Percentiles rank a stretch among this genome's conserved stretches.
Evolutionary conservation across 208 protist species (phyloP).

Genomic region (Trypanosoma scelopori): DNA sequence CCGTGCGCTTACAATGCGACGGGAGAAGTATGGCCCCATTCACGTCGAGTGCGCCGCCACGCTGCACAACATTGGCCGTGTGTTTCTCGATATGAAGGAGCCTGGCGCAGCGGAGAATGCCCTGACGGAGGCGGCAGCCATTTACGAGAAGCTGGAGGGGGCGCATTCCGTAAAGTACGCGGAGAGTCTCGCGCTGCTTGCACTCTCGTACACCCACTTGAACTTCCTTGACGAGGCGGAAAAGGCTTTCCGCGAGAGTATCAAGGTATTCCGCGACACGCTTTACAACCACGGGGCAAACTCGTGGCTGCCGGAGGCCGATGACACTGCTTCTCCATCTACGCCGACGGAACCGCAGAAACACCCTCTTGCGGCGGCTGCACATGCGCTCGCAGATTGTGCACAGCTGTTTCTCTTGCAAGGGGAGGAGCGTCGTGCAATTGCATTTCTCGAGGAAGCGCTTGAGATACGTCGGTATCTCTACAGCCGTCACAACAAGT

Average conservation of each 20-base stretch:
- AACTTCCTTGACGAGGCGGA: slow-evolving; percentile 87
- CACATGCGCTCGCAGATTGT: slow-evolving; percentile 87
- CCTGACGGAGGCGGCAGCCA: slow-evolving; percentile 84
- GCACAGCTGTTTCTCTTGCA: slow-evolving; percentile 77
- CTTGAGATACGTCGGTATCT: slow-evolving; percentile 86
- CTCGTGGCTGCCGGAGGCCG: slow-evolving; percentile 75
- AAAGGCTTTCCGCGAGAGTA: slow-evolving; percentile 90
- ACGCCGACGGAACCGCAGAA: slow-evolving; percentile 73
- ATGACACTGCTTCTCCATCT: background rate
- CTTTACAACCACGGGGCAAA: slow-evolving; percentile 81
- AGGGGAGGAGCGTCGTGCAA: slow-evolving; percentile 62
- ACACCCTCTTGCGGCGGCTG: slow-evolving; percentile 73
- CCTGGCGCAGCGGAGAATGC: slow-evolving; percentile 87
- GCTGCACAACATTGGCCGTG: slow-evolving; percentile 84
- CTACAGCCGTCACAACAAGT: slow-evolving; percentile 78
- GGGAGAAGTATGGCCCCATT: slow-evolving; percentile 84
- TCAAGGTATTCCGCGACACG: slow-evolving; percentile 73
- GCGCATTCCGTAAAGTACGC: slow-evolving; percentile 71
- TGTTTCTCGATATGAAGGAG: slow-evolving; percentile 91
- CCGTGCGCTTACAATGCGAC: slow-evolving; percentile 72
- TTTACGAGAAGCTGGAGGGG: slow-evolving; percentile 85
- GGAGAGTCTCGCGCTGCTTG: slow-evolving; percentile 82
- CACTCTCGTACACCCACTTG: slow-evolving; percentile 81
- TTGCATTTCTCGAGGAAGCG: slow-evolving; percentile 84
- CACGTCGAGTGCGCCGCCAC: slow-evolving; percentile 82